phyloP scores from a whole-genome alignment of 1,284 basidiomycete genomes.

The Pseudomicrostroma phylloplanum region DNA sequence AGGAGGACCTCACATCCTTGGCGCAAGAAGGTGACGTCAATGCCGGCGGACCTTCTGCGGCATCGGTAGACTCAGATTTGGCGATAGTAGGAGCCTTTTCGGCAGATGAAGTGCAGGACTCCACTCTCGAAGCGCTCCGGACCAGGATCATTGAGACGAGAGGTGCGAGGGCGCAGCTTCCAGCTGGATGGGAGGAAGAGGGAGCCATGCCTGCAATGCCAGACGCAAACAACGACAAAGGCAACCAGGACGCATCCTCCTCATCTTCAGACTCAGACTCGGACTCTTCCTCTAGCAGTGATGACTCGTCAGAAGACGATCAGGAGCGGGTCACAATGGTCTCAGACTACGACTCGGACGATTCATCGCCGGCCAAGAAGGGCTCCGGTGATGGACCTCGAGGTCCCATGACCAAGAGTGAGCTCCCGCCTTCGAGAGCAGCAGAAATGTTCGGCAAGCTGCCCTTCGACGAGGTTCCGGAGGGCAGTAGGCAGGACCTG shows the following conservation, averaged over 20 bases:
- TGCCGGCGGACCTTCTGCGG: too few species aligned
- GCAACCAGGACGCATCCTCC: background rate
- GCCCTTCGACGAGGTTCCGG: background rate
- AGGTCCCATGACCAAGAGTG: constrained; percentile 4
- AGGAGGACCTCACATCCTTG: too few species aligned
- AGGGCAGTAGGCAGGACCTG: background rate
- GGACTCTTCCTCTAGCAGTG: background rate
- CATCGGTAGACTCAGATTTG: too few species aligned
- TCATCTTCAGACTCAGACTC: constrained; percentile 1
- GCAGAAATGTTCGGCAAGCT: background rate
- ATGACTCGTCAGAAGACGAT: constrained; percentile 1
- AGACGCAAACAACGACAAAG: background rate
- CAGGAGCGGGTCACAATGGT: background rate
- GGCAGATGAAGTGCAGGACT: too few species aligned
- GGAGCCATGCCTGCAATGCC: background rate
- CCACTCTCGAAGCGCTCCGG: constrained; percentile 4
- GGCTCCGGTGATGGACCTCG: background rate
- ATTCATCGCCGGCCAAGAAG: background rate
- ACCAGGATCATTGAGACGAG: background rate
- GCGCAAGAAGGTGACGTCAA: too few species aligned
- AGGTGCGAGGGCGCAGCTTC: background rate
- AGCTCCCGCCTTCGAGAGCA: background rate
- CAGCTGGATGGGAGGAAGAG: background rate
- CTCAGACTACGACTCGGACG: constrained; percentile 4
- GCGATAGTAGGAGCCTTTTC: too few species aligned